Percentiles rank a stretch among this genome's conserved stretches.
phyloP scores from a whole-genome alignment of 2,329 filamentous ascomycete species.

The Clonostachys byssicola region DNA sequence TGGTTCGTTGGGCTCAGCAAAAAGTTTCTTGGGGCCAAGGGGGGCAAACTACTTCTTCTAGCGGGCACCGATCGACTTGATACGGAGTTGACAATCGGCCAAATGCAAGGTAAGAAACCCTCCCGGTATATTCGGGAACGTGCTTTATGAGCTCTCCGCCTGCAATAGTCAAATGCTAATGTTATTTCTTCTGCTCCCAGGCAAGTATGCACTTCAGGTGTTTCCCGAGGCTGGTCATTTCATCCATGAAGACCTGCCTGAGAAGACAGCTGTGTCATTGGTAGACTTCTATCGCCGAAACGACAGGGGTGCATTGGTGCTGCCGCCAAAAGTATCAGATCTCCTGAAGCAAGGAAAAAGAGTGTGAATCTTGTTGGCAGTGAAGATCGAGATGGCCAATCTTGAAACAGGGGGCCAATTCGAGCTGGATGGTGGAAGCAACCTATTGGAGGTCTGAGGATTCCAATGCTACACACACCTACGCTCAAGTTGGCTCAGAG shows the following conservation, averaged over 20 bases:
- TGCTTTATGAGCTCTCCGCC: neutral
- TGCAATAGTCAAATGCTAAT: neutral
- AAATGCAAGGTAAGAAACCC: slow-evolving; percentile 81
- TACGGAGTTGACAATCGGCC: slow-evolving; percentile 88
- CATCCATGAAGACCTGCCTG: slow-evolving; percentile 90
- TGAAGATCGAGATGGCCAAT: no score
- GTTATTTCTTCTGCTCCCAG: slow-evolving; percentile 23
- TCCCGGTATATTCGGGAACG: neutral
- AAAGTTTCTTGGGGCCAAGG: slow-evolving; percentile 79
- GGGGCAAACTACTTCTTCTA: slow-evolving; percentile 79
- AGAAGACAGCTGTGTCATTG: slow-evolving; percentile 79
- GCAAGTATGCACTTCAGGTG: slow-evolving; percentile 93
- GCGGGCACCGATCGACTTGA: slow-evolving; percentile 88
- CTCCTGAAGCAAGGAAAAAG: slow-evolving; percentile 59
- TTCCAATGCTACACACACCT: no score
- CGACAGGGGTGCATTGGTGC: slow-evolving; percentile 75
- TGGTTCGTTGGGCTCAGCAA: slow-evolving; percentile 88
- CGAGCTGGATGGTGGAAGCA: no score
- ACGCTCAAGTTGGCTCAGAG: no score
- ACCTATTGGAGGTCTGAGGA: no score
- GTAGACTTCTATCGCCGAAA: slow-evolving; percentile 92
- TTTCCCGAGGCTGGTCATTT: slow-evolving; percentile 96
- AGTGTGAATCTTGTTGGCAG: slow-evolving; percentile 28
- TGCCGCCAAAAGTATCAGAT: slow-evolving; percentile 89
- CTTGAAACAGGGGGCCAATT: no score